phyloP scores from a whole-genome alignment of 371 early-diverging fungal species.

The Apophysomyces sp. region DNA sequence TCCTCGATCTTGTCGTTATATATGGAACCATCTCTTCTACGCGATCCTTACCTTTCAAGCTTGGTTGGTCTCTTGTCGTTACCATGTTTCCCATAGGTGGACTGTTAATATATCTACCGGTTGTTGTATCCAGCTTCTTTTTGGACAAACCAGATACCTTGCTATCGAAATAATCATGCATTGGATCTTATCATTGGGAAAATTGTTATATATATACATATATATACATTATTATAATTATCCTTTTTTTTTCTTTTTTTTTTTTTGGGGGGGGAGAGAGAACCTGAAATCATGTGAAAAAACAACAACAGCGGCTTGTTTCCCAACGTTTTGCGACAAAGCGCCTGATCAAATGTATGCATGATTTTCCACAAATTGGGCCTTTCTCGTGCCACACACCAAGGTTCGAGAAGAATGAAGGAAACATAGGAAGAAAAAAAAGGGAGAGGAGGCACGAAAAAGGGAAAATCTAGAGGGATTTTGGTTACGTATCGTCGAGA shows the following conservation, averaged over 20 bases:
- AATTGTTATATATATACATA: no score
- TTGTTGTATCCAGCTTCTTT: neutral
- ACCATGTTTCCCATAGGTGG: constrained; percentile 5
- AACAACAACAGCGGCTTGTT: neutral
- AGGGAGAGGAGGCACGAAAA: no score
- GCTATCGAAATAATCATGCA: neutral
- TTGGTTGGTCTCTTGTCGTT: constrained; percentile 4
- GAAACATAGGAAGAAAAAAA: no score
- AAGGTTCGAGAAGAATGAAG: no score
- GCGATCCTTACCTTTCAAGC: constrained; percentile 8
- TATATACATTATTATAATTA: no score
- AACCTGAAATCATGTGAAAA: neutral
- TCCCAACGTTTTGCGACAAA: neutral
- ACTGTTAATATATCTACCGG: constrained; percentile 3
- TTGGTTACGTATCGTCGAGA: no score
- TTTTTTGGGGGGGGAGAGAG: neutral
- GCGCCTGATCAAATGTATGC: neutral
- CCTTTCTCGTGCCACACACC: no score
- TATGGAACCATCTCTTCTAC: constrained; percentile 2
- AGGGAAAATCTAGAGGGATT: no score
- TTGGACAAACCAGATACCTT: neutral
- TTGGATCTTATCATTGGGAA: neutral
- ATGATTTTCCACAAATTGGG: neutral
- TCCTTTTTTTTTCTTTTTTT: no score
- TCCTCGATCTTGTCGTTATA: constrained; percentile 4